Percentiles rank a stretch among this genome's conserved stretches.
phyloP scores from a whole-genome alignment of 2,329 filamentous ascomycete genomes.

The Aspergillus intermedius region DNA sequence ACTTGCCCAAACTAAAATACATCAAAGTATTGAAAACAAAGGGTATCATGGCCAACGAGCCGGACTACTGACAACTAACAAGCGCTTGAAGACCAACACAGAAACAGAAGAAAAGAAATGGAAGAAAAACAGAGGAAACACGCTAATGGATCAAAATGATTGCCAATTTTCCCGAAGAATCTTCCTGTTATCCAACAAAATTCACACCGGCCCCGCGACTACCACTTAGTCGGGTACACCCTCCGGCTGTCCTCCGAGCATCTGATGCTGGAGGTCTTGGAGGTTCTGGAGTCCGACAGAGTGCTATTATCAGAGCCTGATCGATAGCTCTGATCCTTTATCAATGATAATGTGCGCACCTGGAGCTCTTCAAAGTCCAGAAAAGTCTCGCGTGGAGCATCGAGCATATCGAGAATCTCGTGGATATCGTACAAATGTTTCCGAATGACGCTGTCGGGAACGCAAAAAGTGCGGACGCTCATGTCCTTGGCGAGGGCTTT shows the following conservation, averaged over 20 bases:
- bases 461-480: slow-evolving; percentile 46
- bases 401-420: slow-evolving; percentile 45
- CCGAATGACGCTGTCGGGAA: slow-evolving; percentile 43
- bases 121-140: not conserved
- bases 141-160: not conserved
- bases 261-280: slow-evolving; percentile 1
- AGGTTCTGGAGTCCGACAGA: not conserved
- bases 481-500: slow-evolving; percentile 42
- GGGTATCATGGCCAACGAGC: not conserved
- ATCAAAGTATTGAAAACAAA: not conserved
- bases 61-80: not conserved
- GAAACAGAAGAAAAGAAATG: not conserved
- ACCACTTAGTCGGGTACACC: not conserved
- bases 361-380: slow-evolving; percentile 35
- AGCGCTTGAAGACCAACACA: not conserved
- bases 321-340: slow-evolving; percentile 23
- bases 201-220: not conserved
- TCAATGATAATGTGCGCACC: slow-evolving; percentile 24
- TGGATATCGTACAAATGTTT: slow-evolving; percentile 46
- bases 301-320: slow-evolving; percentile 6
- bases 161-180: not conserved
- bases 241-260: not conserved
- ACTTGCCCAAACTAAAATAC: too few relatives aligned
- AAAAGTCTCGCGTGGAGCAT: slow-evolving; percentile 34
- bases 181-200: not conserved